A percentile compares a stretch with the other conserved stretches of the same genome.
These are phyloP conservation scores for Euphorbia celastroides DNA, from an alignment of 441 rosid species.

Conservation along the genomic window DNA sequence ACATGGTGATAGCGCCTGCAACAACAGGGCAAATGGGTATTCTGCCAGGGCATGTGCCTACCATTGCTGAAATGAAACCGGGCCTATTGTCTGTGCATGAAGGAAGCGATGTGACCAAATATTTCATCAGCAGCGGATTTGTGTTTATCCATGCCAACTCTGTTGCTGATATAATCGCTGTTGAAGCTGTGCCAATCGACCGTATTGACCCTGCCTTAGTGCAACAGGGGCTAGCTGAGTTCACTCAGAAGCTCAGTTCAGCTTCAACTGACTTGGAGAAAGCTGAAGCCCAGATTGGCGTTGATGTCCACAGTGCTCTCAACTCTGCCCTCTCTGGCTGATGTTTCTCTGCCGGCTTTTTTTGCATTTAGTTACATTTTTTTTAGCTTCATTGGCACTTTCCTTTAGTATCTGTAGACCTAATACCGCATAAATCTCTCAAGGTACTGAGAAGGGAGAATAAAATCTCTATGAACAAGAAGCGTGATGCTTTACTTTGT, in stretches of 20 bases:
- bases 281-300: conserved; percentile 91
- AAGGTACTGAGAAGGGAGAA: conserved; percentile 14
- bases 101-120: conserved; percentile 52
- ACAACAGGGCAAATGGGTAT: conserved; percentile 94
- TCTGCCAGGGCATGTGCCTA: conserved; percentile 81
- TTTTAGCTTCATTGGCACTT: conserved; percentile 8
- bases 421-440: conserved; percentile 12
- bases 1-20: conserved; percentile 94
- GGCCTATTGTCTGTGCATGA: conserved; percentile 81
- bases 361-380: conserved; percentile 12
- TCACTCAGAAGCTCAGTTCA: conserved; percentile 64
- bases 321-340: conserved; percentile 73
- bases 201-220: conserved; percentile 61
- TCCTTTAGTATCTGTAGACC: conserved; percentile 17
- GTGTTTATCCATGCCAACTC: conserved; percentile 82
- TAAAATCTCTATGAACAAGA: conserved; percentile 26
- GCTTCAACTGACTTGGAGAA: conserved; percentile 82
- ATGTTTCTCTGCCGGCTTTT: conserved; percentile 15
- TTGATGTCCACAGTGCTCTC: conserved; percentile 75
- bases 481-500: conserved; percentile 1
- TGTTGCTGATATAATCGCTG: conserved; percentile 65
- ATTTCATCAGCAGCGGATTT: conserved; percentile 85
- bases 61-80: conserved; percentile 85
- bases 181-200: conserved; percentile 78
- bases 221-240: conserved; percentile 79